Percentiles rank a stretch among this genome's conserved stretches.
These are phyloP conservation scores for Colletotrichum neosansevieriae DNA, from an alignment of 2,329 filamentous ascomycete genomes.

Conservation along the genomic window DNA sequence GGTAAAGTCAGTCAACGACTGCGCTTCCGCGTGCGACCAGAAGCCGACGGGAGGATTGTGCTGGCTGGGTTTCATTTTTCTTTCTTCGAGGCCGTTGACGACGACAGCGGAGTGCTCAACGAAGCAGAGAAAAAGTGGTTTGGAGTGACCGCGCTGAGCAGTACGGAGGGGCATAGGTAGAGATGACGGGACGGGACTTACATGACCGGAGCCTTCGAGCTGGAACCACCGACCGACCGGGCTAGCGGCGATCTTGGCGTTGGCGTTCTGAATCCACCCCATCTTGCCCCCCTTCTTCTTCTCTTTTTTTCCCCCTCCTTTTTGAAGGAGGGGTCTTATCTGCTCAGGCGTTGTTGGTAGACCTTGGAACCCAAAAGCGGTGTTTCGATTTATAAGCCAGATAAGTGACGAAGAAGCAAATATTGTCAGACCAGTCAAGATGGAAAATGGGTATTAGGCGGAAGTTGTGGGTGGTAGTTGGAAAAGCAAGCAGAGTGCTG, in stretches of 20 bases:
- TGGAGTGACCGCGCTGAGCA: no score
- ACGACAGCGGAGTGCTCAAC: no score
- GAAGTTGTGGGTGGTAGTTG: background rate
- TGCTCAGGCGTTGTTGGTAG: no score
- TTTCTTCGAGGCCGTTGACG: no score
- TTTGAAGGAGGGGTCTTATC: no score
- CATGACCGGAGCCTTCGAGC: slow-evolving; percentile 85
- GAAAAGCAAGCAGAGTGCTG: slow-evolving; percentile 5
- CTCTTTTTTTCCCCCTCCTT: background rate
- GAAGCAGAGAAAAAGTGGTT: background rate
- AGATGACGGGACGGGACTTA: slow-evolving; percentile 59
- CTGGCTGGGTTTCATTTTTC: no score
- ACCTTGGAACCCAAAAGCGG: no score
- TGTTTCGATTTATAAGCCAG: background rate
- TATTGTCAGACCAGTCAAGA: background rate
- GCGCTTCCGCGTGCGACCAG: background rate
- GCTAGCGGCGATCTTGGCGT: slow-evolving; percentile 72
- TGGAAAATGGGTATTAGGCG: background rate
- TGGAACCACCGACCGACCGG: slow-evolving; percentile 80
- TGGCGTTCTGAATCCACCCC: slow-evolving; percentile 63
- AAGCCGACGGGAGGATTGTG: no score
- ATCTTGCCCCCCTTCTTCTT: slow-evolving; percentile 48
- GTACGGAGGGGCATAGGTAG: no score
- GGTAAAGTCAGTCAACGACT: slow-evolving; percentile 37
- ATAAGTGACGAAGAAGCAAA: background rate